phyloP scores from a whole-genome alignment of 306 rosid genomes.

The Dryas octopetala region DNA sequence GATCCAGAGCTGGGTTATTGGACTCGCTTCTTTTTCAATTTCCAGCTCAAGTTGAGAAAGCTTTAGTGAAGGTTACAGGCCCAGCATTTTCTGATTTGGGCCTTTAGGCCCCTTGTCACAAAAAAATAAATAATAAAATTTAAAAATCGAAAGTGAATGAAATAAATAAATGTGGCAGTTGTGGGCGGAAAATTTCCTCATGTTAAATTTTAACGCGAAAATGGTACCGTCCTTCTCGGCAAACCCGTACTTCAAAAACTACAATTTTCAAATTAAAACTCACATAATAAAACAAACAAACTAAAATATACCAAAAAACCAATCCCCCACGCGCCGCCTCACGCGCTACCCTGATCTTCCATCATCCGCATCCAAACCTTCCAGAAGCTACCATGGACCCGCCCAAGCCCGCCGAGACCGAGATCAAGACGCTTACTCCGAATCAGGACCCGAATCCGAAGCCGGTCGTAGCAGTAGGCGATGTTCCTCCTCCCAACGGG shows the following conservation, averaged over 20 bases:
- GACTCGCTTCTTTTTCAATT: no score
- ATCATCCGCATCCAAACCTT: not conserved
- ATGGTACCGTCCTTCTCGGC: not conserved
- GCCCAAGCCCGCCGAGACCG: slow-evolving; percentile 32
- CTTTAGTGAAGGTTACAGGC: no score
- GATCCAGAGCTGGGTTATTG: no score
- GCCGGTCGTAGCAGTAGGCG: not conserved
- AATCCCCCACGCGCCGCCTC: slow-evolving; percentile 16
- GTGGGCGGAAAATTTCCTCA: no score
- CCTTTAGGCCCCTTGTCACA: no score
- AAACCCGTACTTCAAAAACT: not conserved
- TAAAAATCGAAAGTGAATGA: no score
- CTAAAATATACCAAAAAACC: no score
- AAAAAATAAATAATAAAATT: no score
- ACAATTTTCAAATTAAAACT: not conserved
- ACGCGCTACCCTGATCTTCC: slow-evolving; percentile 15
- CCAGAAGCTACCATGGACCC: slow-evolving; percentile 44
- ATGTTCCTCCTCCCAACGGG: slow-evolving; percentile 23
- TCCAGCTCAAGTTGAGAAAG: no score
- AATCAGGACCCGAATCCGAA: slow-evolving; percentile 20
- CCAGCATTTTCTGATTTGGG: no score
- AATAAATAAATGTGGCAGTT: no score
- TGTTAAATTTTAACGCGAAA: no score
- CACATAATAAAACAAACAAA: not conserved
- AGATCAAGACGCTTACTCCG: slow-evolving; percentile 2